Conservation (phyloP, 2,329 filamentous ascomycete genomes). For the Colletotrichum karsti region DNA sequence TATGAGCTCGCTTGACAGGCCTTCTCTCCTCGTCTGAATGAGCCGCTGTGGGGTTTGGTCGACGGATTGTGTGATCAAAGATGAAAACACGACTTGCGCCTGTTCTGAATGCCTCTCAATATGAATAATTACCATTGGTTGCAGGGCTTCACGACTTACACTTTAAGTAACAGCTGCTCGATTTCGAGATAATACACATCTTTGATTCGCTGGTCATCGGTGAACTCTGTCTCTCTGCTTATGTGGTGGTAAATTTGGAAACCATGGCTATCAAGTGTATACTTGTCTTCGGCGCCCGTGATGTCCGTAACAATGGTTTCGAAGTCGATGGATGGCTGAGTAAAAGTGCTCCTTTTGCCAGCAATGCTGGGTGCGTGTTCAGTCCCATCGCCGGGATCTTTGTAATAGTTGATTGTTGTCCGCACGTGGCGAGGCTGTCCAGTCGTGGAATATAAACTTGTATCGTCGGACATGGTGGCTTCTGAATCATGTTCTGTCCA, state of each 20-base stretch:
- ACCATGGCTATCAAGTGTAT: constrained; percentile 49
- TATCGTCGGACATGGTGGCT: neutral
- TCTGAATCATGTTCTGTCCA: no score
- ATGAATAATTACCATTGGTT: neutral
- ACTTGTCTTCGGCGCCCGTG: constrained; percentile 47
- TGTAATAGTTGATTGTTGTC: constrained; percentile 32
- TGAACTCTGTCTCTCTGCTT: constrained; percentile 42
- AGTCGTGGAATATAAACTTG: neutral
- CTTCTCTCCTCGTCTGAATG: constrained; percentile 28
- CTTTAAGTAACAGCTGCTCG: constrained; percentile 55
- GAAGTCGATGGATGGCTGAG: neutral
- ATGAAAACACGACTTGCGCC: constrained; percentile 64
- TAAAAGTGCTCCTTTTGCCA: constrained; percentile 14
- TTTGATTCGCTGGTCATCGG: constrained; percentile 67
- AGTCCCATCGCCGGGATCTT: constrained; percentile 12
- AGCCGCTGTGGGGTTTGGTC: constrained; percentile 22
- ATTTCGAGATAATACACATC: constrained; percentile 77
- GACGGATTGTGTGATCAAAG: constrained; percentile 68
- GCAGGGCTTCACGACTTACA: constrained; percentile 28
- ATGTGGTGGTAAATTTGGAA: constrained; percentile 47
- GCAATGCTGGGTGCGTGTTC: constrained; percentile 20
- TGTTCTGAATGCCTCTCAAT: constrained; percentile 48
- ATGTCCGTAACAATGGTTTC: constrained; percentile 46
- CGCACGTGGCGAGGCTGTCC: constrained; percentile 42
- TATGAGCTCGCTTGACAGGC: constrained; percentile 55